Base-by-base conservation (phyloP, 768 basidiomycete species). In the Macrolepiota albuminosa region DNA sequence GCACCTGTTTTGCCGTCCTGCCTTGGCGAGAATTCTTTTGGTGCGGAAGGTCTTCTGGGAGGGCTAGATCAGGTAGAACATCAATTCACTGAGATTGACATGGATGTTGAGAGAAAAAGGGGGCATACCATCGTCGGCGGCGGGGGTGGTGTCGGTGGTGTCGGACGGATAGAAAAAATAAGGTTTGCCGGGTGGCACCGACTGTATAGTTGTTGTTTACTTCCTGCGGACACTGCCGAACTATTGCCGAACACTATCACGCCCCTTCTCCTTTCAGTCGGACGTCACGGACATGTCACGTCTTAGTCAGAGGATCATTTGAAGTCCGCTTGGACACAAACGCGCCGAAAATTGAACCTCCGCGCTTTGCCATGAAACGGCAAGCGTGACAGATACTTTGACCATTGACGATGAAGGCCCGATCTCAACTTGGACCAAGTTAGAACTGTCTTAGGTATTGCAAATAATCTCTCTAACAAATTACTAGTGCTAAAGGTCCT, bases 31-130 rank as follows among this genome's bases (percentile, higher is more conserved):
- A 73, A 87, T 95, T 74, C 88, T 88, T 83, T 99, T 99, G 75
- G 91, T 95, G 73, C 91, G 85, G 86, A 98, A 98, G 60, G 93
- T 85, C 81, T 99, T 99, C 88, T 98, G 93, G 73, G 96, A 98
- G 78, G 96, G 96, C 96, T 98, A 75, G 4, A 18, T 63, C 21
- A 21, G n/a, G 46, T 50, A 49, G 11, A 48, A 60, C 6, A 21
- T 42, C 16, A 18, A 56, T 69, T 45, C 24, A 71, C 43, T 57
- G 29, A 36, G 18, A 33, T 34, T 21, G 2, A 36, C 40, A 55
- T n/a, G 42, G n/a, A 42, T 56, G 9, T 42, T 39, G 45, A 16
- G 43, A 40, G 54, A 57, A 31, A 62, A 62, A 4, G 43, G 46
- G 11, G 55, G 60, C 81, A 66, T 73, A 82, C 81, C 83, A 86